phyloP scores from a whole-genome alignment of 192 early-diverging fungal species.

The Coemansia sp. region DNA sequence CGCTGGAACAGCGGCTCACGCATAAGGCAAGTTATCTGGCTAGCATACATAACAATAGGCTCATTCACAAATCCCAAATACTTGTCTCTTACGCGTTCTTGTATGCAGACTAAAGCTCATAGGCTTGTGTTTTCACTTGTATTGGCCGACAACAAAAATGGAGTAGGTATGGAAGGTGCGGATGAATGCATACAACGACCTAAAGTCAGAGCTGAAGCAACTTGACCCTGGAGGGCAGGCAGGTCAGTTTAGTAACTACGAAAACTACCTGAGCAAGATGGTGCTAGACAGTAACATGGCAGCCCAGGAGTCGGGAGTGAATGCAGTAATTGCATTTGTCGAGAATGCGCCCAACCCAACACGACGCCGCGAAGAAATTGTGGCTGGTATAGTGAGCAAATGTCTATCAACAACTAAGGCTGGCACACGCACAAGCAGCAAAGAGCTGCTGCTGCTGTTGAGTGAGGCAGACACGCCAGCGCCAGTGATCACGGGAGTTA shows the following conservation, averaged over 20 bases:
- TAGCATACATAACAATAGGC: background rate
- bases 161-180: slow-evolving; percentile 92
- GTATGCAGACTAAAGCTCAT: background rate
- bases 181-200: slow-evolving; percentile 76
- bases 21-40: slow-evolving; percentile 68
- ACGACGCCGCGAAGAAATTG: slow-evolving; percentile 67
- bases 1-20: slow-evolving; percentile 72
- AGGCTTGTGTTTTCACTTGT: slow-evolving; percentile 2
- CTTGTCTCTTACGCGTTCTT: background rate
- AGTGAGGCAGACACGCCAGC: slow-evolving; percentile 85
- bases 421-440: slow-evolving; percentile 71
- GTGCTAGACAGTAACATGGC: slow-evolving; percentile 84
- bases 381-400: slow-evolving; percentile 82
- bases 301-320: slow-evolving; percentile 84
- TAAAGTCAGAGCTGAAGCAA: slow-evolving; percentile 66
- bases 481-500: slow-evolving; percentile 77
- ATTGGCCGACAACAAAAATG: slow-evolving; percentile 5
- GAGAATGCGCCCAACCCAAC: slow-evolving; percentile 75
- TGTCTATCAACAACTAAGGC: slow-evolving; percentile 79
- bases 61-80: background rate
- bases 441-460: slow-evolving; percentile 81
- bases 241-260: slow-evolving; percentile 68
- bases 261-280: slow-evolving; percentile 76
- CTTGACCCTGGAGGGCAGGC: slow-evolving; percentile 61
- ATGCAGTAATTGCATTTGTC: slow-evolving; percentile 73